Conservation (phyloP, 345 rosid species). For the Raphanus sativus region DNA sequence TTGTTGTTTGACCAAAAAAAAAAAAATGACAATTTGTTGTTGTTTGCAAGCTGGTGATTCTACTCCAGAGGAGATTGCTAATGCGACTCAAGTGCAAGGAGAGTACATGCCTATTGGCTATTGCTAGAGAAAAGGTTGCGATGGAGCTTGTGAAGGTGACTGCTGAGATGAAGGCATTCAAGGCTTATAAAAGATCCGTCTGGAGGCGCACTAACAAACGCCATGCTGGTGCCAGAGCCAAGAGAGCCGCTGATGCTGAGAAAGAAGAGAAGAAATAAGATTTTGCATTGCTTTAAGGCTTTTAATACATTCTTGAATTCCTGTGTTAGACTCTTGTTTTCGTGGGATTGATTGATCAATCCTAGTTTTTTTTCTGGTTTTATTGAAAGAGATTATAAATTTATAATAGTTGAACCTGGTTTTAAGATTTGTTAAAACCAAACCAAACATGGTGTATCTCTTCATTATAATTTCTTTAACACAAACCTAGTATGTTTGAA, state of each 20-base stretch:
- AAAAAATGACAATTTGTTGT: not conserved
- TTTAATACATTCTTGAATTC: constrained; percentile 19
- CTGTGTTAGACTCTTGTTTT: no score
- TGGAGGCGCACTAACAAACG: constrained; percentile 58
- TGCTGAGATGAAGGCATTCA: constrained; percentile 68
- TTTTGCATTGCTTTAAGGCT: no score
- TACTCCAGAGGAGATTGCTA: constrained; percentile 71
- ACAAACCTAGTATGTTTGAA: not conserved
- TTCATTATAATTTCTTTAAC: no score
- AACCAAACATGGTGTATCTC: no score
- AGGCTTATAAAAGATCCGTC: constrained; percentile 73
- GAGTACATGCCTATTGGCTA: constrained; percentile 57
- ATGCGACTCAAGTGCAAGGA: constrained; percentile 76
- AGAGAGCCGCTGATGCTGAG: constrained; percentile 87
- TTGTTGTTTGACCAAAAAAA: not conserved
- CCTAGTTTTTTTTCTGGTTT: not conserved
- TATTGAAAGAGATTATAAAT: not conserved
- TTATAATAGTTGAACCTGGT: not conserved
- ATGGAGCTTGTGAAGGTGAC: constrained; percentile 80
- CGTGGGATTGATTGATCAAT: no score
- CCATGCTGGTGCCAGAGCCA: constrained; percentile 65
- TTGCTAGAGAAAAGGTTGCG: constrained; percentile 45
- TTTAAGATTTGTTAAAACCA: no score
- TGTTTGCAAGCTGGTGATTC: constrained; percentile 80
- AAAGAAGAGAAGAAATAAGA: constrained; percentile 87